These are phyloP conservation scores for Pichia paraexigua DNA, from an alignment of 805 yeast species.

Conservation along the genomic window DNA sequence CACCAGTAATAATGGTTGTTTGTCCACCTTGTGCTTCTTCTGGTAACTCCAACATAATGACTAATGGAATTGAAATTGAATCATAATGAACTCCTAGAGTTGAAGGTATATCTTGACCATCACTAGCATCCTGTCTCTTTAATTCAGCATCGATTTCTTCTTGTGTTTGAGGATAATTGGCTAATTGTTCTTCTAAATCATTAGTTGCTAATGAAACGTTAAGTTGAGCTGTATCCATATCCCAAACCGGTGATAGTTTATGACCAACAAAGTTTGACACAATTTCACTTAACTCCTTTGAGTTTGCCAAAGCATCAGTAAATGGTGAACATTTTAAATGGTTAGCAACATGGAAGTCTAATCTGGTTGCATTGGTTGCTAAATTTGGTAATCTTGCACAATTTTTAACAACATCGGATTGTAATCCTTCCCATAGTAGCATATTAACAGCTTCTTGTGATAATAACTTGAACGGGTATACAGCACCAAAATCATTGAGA, in stretches of 20 bases:
- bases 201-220: conserved; percentile 35
- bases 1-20: conserved; percentile 39
- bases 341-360: conserved; percentile 43
- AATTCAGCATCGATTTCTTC: conserved; percentile 14
- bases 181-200: conserved; percentile 13
- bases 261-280: conserved; percentile 43
- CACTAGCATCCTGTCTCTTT: conserved; percentile 13
- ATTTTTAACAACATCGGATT: conserved; percentile 33
- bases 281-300: conserved; percentile 42
- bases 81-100: conserved; percentile 42
- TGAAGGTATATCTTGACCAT: conserved; percentile 34
- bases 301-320: conserved; percentile 41
- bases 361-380: conserved; percentile 23
- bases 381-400: conserved; percentile 34
- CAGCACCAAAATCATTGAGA: conserved; percentile 34
- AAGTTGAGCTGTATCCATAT: conserved; percentile 44
- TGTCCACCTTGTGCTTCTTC: conserved; percentile 44
- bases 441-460: conserved; percentile 50
- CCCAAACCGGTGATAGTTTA: conserved; percentile 37
- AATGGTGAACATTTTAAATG: conserved; percentile 38
- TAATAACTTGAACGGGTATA: conserved; percentile 51
- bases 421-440: conserved; percentile 44
- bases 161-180: conserved; percentile 8
- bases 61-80: conserved; percentile 40
- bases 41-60: conserved; percentile 40